phyloP scores from a whole-genome alignment of 192 early-diverging fungal genomes.

The Chytriomyces confervae region DNA sequence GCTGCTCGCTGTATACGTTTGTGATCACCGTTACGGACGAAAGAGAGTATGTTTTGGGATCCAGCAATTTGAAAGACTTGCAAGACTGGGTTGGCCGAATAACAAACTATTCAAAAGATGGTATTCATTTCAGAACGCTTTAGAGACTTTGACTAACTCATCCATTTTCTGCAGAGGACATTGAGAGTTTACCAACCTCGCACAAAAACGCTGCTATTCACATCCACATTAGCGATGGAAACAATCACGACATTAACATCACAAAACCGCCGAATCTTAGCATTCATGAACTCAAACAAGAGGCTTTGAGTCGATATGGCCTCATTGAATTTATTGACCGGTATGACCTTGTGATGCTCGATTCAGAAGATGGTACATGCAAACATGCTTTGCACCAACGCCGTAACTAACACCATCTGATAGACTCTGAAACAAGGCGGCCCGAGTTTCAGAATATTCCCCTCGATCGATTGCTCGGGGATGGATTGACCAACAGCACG shows the following conservation, averaged over 20 bases:
- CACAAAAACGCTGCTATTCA: not conserved
- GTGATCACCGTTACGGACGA: not conserved
- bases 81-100: not conserved
- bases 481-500: too few species aligned
- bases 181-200: not conserved
- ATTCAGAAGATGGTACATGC: not conserved
- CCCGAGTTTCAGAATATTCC: too few species aligned
- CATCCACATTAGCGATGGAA: conserved; percentile 8
- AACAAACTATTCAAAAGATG: not conserved
- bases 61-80: not conserved
- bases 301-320: conserved; percentile 15
- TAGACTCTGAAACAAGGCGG: too few species aligned
- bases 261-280: not conserved
- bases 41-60: not conserved
- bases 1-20: not conserved
- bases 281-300: conserved; percentile 28
- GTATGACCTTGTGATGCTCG: conserved; percentile 4
- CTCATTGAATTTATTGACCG: conserved; percentile 9
- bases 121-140: not conserved
- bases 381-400: too few species aligned
- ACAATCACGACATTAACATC: not conserved
- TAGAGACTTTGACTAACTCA: not conserved
- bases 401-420: too few species aligned
- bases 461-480: too few species aligned
- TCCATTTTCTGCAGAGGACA: not conserved